Base-by-base conservation (phyloP, 225 moss, liverwort and hornwort genomes). In the Sphagnum contortum region DNA sequence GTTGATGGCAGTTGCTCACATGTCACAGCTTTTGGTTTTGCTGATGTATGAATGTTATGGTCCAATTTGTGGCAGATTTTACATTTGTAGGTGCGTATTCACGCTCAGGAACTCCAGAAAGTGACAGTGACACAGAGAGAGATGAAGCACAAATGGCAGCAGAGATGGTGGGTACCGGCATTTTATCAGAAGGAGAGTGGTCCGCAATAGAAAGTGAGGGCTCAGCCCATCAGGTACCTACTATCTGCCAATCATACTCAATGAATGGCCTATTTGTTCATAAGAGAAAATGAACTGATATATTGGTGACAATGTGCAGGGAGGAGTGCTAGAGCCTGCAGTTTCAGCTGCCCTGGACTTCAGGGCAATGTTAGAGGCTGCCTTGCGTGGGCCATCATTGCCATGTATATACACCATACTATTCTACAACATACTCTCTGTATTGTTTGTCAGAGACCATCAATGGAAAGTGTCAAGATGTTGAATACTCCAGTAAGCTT, bases 261-360 rank as follows among this genome's bases (percentile, higher is more conserved):
- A 9, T 52, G 6, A 52, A 6, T 52, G 52, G 52, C 14, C 51
- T 49, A 3, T 47, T 49, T 0, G 47, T 64, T 3, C 64, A 64
- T 47, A 51, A 6, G 52, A 52, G 9, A 52, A 6, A 52, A 52
- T 0, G 52, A 2, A 52, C 7, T 52, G 9, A 52, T 52, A 9
- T 5, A 52, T 5, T 6, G 6, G 52, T 52, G 52, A 9, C 9
- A 9, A 52, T 52, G 6, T 52, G 71, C 81, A 98, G 87, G 93
- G 85, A 74, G 90, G 77, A 68, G 76, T 79, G 71, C 66, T 93
- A 52, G 96, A 98, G 82, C 96, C 96, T 14, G 92, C 96, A 60
- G 96, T 98, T 67, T 98, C 96, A 61, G 96, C 96, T 73, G 96
- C 96, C 60, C 71, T 98, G 77, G 93, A 98, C 77, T 98, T 98